Conservation (phyloP, 2,329 filamentous ascomycete species). For the Lasiodiplodia theobromae region DNA sequence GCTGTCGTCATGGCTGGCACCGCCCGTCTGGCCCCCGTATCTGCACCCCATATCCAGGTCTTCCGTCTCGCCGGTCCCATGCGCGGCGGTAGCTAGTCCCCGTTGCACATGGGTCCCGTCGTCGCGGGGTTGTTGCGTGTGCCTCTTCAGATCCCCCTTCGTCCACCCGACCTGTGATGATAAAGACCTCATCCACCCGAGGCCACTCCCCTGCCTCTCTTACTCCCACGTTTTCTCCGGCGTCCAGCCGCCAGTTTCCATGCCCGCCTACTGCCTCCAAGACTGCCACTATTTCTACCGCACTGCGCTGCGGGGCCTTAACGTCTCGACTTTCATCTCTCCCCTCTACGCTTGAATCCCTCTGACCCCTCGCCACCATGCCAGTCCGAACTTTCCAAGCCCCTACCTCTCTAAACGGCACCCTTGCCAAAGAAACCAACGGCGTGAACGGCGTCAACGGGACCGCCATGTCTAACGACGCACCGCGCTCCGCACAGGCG, state of each 20-base stretch:
- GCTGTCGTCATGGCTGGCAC: background rate
- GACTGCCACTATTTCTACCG: slow-evolving; percentile 95
- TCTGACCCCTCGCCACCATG: slow-evolving; percentile 60
- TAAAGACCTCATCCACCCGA: slow-evolving; percentile 18
- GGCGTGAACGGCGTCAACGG: slow-evolving; percentile 40
- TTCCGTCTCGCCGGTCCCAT: slow-evolving; percentile 24
- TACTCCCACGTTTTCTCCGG: background rate
- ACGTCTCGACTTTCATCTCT: slow-evolving; percentile 79
- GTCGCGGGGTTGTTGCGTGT: slow-evolving; percentile 26
- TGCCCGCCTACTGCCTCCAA: slow-evolving; percentile 83
- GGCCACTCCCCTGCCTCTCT: slow-evolving; percentile 5
- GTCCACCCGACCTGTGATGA: slow-evolving; percentile 15
- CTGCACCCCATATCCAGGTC: slow-evolving; percentile 9
- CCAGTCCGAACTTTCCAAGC: slow-evolving; percentile 75
- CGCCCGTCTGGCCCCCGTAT: slow-evolving; percentile 1
- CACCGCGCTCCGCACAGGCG: slow-evolving; percentile 53
- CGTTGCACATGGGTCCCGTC: slow-evolving; percentile 44
- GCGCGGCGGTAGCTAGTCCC: slow-evolving; percentile 33
- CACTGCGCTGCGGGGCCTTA: slow-evolving; percentile 85
- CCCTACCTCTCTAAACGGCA: slow-evolving; percentile 76
- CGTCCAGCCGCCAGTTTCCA: slow-evolving; percentile 56
- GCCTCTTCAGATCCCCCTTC: slow-evolving; percentile 21
- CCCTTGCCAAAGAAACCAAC: slow-evolving; percentile 56
- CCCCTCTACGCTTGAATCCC: slow-evolving; percentile 72
- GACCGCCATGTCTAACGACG: slow-evolving; percentile 45